These are phyloP conservation scores for Colletotrichum sidae DNA, from an alignment of 2,329 filamentous ascomycete species.

Conservation along the genomic window DNA sequence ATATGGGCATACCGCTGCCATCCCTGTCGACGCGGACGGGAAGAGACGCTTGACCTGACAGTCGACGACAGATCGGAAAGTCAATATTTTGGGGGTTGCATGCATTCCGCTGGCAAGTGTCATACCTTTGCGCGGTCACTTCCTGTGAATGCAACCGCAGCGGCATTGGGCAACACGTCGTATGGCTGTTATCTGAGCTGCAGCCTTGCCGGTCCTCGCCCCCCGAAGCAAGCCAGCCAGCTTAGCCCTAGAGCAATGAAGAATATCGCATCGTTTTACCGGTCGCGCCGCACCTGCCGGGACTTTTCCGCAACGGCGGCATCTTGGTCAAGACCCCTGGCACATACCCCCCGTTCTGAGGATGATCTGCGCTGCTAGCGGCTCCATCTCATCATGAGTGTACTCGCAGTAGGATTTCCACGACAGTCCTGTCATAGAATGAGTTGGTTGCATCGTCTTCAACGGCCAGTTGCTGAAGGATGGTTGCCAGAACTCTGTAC, in stretches of 20 bases:
- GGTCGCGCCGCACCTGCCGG: not conserved
- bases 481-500: too few species aligned
- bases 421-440: not conserved
- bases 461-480: not conserved
- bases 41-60: not conserved
- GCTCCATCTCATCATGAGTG: slow-evolving; percentile 17
- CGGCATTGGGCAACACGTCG: too few species aligned
- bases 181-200: not conserved
- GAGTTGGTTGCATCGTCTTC: not conserved
- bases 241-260: not conserved
- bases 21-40: slow-evolving; percentile 8
- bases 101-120: not conserved
- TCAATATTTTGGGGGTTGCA: not conserved
- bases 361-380: slow-evolving; percentile 26
- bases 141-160: too few species aligned
- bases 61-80: not conserved
- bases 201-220: not conserved
- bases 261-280: not conserved
- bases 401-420: not conserved
- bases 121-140: too few species aligned
- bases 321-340: slow-evolving; percentile 19
- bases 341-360: slow-evolving; percentile 1
- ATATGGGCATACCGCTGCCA: slow-evolving; percentile 12
- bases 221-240: not conserved
- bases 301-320: not conserved